phyloP scores from a whole-genome alignment of 306 rosid genomes.

The Geum urbanum region DNA sequence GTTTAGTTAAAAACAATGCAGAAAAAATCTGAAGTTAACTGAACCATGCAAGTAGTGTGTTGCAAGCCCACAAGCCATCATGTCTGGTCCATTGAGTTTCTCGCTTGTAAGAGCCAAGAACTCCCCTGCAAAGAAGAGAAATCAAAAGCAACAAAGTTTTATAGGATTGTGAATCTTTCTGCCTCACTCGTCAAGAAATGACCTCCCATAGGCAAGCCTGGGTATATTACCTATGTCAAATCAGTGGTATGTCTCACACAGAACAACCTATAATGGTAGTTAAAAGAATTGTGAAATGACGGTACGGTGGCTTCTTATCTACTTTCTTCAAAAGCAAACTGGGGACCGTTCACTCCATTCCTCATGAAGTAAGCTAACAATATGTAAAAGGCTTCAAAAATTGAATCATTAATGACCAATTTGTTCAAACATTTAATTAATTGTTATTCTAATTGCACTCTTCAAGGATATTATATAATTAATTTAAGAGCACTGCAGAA shows the following conservation, averaged over 20 bases:
- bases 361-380: not conserved
- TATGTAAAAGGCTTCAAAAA: not conserved
- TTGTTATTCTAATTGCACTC: not conserved
- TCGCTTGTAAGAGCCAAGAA: slow-evolving; percentile 85
- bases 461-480: not conserved
- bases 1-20: not conserved
- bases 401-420: not conserved
- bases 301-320: not conserved
- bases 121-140: slow-evolving; percentile 59
- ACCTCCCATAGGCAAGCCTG: not conserved
- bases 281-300: not conserved
- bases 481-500: not conserved
- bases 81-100: slow-evolving; percentile 73
- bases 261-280: not conserved
- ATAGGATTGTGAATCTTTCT: not conserved
- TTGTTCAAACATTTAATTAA: not conserved
- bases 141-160: slow-evolving; percentile 15
- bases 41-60: slow-evolving; percentile 69
- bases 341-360: not conserved
- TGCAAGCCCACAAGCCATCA: slow-evolving; percentile 85
- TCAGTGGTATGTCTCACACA: not conserved
- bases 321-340: not conserved
- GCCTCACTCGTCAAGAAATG: not conserved
- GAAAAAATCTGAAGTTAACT: slow-evolving; percentile 46
- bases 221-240: not conserved